These are phyloP conservation scores for Diplodia seriata DNA, from an alignment of 2,329 filamentous ascomycete species.

Conservation along the genomic window DNA sequence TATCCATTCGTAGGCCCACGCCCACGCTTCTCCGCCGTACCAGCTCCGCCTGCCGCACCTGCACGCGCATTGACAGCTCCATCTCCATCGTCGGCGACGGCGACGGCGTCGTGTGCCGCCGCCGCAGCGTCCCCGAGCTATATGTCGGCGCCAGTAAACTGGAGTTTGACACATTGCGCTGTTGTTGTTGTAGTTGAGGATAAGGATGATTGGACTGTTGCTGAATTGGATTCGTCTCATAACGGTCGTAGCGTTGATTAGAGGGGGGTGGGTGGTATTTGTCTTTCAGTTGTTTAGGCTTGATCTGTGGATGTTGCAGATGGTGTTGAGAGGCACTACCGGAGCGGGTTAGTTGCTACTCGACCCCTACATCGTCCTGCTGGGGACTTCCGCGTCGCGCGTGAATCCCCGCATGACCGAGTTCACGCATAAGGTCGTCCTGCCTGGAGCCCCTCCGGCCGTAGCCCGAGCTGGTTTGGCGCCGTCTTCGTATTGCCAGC, in stretches of 20 bases:
- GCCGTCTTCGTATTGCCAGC: constrained; percentile 32
- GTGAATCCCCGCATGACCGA: constrained; percentile 16
- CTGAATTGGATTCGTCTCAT: constrained; percentile 20
- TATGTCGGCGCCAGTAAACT: constrained; percentile 1
- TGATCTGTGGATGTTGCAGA: constrained; percentile 10
- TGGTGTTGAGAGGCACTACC: not conserved
- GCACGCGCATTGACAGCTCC: constrained; percentile 19
- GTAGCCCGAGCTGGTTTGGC: constrained; percentile 32
- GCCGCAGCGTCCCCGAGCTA: constrained; percentile 9
- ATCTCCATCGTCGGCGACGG: constrained; percentile 7
- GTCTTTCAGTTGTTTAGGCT: constrained; percentile 2
- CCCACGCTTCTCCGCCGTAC: constrained; percentile 20
- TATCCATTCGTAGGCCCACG: constrained; percentile 26
- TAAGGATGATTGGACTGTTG: constrained; percentile 26
- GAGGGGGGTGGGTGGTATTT: constrained; percentile 25
- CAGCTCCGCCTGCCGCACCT: constrained; percentile 24
- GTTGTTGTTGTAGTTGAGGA: constrained; percentile 6
- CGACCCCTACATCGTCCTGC: constrained; percentile 24
- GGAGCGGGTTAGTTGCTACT: constrained; percentile 23
- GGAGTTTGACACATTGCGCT: constrained; percentile 7
- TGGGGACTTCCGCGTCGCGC: constrained; percentile 25
- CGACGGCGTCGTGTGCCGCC: constrained; percentile 7
- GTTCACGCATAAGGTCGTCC: constrained; percentile 25
- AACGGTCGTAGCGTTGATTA: constrained; percentile 23
- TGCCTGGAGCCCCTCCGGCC: constrained; percentile 18